Evolutionary conservation across 2,329 filamentous ascomycete species (phyloP).

Genomic region (Trichoderma hamatum): DNA sequence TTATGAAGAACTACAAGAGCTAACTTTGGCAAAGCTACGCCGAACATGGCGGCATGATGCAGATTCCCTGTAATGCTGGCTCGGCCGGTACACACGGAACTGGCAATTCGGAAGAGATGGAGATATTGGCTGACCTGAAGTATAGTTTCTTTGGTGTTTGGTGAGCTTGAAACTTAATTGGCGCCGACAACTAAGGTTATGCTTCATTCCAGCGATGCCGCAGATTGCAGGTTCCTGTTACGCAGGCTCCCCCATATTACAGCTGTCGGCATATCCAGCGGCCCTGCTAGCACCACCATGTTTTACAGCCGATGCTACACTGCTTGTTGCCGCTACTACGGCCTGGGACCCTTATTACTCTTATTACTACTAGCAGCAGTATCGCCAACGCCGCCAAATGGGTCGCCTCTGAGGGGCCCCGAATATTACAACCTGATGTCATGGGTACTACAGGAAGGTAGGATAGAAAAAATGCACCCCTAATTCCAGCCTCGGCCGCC

Average conservation of each 20-base stretch:
- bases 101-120: neutral
- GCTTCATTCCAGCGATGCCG: neutral
- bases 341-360: neutral
- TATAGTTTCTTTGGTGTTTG: neutral
- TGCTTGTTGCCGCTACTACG: neutral
- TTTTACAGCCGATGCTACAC: neutral
- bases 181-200: neutral
- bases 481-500: conserved; percentile 6
- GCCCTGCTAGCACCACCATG: neutral
- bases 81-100: neutral
- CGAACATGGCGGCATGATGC: neutral
- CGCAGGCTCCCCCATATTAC: neutral
- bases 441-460: conserved; percentile 26
- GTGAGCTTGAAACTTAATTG: neutral
- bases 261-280: neutral
- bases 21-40: neutral
- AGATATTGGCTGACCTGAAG: neutral
- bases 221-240: neutral
- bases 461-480: neutral
- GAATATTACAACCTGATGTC: conserved; percentile 28
- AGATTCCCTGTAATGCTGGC: neutral
- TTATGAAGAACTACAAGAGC: conserved; percentile 5
- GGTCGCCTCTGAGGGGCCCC: conserved; percentile 13
- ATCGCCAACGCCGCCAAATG: conserved; percentile 1
- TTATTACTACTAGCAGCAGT: too few relatives aligned